A percentile compares a stretch with the other conserved stretches of the same genome.
Conservation (phyloP, 1,284 basidiomycete genomes). For the Singerocomus inundabilis region DNA sequence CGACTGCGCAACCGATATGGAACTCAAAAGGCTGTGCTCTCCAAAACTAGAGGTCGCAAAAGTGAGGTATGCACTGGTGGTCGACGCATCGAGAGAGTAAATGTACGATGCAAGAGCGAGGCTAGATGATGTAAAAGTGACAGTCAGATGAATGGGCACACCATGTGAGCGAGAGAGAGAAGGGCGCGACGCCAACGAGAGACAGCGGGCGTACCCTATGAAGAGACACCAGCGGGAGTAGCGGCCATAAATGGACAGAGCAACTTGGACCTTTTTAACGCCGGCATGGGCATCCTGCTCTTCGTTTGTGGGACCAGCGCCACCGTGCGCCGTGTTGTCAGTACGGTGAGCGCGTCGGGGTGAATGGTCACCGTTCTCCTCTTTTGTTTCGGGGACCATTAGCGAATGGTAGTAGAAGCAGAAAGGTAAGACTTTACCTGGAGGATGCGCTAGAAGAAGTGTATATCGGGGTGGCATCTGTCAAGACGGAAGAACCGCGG, state of each 20-base stretch:
- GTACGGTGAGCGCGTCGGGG: neutral
- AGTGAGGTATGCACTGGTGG: constrained; percentile 65
- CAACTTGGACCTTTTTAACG: constrained; percentile 51
- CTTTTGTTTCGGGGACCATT: constrained; percentile 8
- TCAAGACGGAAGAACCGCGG: neutral
- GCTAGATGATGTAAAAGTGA: constrained; percentile 32
- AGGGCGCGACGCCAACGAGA: neutral
- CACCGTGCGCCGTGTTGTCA: neutral
- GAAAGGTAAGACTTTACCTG: constrained; percentile 13
- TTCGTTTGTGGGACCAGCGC: too few species aligned
- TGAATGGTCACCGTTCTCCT: neutral
- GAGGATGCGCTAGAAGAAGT: constrained; percentile 11
- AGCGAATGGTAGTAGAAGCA: neutral
- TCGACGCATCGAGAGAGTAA: constrained; percentile 71
- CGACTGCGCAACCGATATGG: constrained; percentile 58
- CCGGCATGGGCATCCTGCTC: constrained; percentile 43
- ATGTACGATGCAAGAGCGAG: constrained; percentile 72
- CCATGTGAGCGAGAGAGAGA: neutral
- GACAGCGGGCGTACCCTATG: constrained; percentile 44
- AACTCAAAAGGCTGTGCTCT: constrained; percentile 61
- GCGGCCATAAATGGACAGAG: constrained; percentile 50
- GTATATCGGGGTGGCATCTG: constrained; percentile 14
- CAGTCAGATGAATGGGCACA: neutral
- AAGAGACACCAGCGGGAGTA: constrained; percentile 63
- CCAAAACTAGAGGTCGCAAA: constrained; percentile 63